phyloP scores from a whole-genome alignment of 1,284 basidiomycete species.

The Apiotrichum sp. region DNA sequence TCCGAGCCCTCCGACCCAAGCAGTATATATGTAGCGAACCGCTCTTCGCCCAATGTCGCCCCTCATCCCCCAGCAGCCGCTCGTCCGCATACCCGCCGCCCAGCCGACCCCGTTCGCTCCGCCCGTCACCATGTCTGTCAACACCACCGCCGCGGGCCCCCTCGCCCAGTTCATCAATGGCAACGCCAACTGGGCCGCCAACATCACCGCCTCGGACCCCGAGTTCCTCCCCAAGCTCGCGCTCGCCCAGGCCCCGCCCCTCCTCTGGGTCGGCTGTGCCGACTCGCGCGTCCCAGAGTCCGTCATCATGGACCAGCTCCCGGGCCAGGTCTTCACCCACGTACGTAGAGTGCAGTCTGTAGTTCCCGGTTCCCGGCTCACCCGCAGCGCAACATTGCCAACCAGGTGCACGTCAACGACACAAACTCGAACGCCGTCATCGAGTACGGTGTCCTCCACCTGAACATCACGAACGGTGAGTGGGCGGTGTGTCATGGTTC shows the following conservation, averaged over 20 bases:
- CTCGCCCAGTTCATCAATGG: slow-evolving; percentile 22
- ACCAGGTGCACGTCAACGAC: slow-evolving; percentile 68
- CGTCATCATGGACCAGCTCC: slow-evolving; percentile 45
- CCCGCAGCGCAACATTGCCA: slow-evolving; percentile 18
- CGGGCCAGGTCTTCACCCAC: slow-evolving; percentile 61
- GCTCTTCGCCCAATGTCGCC: too few relatives aligned
- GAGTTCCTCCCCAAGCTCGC: slow-evolving; percentile 30
- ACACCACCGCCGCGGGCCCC: neutral
- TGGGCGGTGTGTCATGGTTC: too few relatives aligned
- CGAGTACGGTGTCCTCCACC: slow-evolving; percentile 67
- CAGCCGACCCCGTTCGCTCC: too few relatives aligned
- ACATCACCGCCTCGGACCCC: slow-evolving; percentile 24
- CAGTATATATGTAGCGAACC: too few relatives aligned
- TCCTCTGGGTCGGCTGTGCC: slow-evolving; percentile 46
- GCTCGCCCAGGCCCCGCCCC: slow-evolving; percentile 38
- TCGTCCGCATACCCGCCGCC: too few relatives aligned
- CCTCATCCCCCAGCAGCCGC: too few relatives aligned
- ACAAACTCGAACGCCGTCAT: slow-evolving; percentile 65
- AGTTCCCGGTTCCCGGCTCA: neutral
- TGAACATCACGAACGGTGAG: slow-evolving; percentile 75
- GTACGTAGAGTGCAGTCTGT: neutral
- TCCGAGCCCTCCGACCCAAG: too few relatives aligned
- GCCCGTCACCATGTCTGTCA: neutral
- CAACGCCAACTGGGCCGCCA: slow-evolving; percentile 36
- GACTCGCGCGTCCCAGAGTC: slow-evolving; percentile 47